Evolutionary conservation across 2,329 filamentous ascomycete species (phyloP).

Genomic region (Diaporthe sp.): DNA sequence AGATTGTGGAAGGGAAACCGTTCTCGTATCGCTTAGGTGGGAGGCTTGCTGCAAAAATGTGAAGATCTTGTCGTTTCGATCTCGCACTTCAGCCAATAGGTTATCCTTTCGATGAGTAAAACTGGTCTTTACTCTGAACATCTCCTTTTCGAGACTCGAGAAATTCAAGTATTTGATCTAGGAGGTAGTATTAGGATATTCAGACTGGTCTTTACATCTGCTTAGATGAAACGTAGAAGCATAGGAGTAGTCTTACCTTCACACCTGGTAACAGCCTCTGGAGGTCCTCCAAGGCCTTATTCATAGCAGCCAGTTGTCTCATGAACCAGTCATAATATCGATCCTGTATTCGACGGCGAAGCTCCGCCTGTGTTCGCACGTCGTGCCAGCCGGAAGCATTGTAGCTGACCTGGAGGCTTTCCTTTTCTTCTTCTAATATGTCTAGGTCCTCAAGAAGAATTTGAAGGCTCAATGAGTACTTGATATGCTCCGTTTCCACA

Average conservation of each 20-base stretch:
- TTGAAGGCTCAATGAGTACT: neutral
- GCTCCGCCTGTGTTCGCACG: neutral
- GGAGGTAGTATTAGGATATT: neutral
- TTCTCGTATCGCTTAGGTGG: neutral
- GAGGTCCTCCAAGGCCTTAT: neutral
- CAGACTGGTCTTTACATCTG: accelerated
- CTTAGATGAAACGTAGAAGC: too few species aligned
- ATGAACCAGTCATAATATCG: neutral
- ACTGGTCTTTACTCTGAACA: neutral
- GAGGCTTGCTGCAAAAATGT: neutral
- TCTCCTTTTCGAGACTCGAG: neutral
- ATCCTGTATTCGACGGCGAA: neutral
- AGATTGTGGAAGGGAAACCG: neutral
- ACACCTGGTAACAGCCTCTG: neutral
- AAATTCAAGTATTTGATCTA: neutral
- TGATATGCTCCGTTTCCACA: neutral
- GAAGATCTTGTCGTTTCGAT: neutral
- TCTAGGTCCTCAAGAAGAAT: neutral
- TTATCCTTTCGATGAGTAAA: neutral
- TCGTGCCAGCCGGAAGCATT: neutral
- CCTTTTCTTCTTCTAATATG: neutral
- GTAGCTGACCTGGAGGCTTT: neutral
- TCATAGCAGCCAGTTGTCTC: neutral
- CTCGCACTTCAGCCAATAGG: neutral
- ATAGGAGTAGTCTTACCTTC: neutral